Evolutionary conservation across 306 rosid species (phyloP).

Genomic region (barrel medic (Medicago truncatula)): MtrunA17r5.0-ANR NC_053046.1:13395001-13395500

Average conservation of each 20-base stretch:
- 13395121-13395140: no score
- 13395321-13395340: constrained; percentile 40
- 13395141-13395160: no score
- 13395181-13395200: not conserved
- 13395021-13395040: no score
- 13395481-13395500: constrained; percentile 25
- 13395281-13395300: constrained; percentile 51
- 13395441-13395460: constrained; percentile 51
- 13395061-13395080: no score
- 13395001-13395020: no score
- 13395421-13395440: constrained; percentile 47
- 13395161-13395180: not conserved
- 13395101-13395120: no score
- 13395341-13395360: constrained; percentile 33
- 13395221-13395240: not conserved
- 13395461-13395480: constrained; percentile 45
- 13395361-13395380: constrained; percentile 28
- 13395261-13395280: constrained; percentile 53
- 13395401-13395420: constrained; percentile 52
- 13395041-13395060: no score
- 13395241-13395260: constrained; percentile 57
- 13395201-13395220: not conserved
- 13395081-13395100: no score
- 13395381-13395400: constrained; percentile 43
- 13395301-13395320: constrained; percentile 49